Conservation (phyloP, 805 yeast genomes). For the Saitoella complicata region DNA sequence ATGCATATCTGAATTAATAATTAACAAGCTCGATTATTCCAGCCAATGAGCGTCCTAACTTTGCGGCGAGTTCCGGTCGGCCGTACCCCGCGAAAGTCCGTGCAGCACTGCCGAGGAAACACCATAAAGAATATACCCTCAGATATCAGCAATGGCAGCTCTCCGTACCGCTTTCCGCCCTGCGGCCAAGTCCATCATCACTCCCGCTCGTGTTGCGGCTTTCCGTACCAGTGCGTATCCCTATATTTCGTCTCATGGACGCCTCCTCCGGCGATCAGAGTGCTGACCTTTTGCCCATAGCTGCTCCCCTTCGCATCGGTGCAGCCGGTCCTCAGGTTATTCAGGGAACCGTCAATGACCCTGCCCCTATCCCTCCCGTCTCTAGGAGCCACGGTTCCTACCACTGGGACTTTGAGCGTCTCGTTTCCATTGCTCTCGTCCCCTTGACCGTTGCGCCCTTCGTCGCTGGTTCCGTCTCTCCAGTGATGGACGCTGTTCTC, state of each 20-base stretch:
- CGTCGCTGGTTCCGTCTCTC: conserved; percentile 52
- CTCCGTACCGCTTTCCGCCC: conserved; percentile 8
- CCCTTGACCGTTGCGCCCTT: conserved; percentile 69
- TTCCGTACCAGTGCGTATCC: no score
- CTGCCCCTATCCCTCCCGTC: conserved; percentile 50
- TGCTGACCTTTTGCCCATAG: neutral
- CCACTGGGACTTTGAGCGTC: conserved; percentile 87
- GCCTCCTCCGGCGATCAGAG: neutral
- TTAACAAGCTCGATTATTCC: no score
- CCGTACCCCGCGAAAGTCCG: no score
- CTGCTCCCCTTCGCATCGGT: neutral
- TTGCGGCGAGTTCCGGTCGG: no score
- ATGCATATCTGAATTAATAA: no score
- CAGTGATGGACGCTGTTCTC: conserved; percentile 57
- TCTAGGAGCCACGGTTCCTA: conserved; percentile 61
- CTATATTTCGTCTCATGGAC: neutral
- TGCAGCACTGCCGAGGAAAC: no score
- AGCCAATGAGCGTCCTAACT: no score
- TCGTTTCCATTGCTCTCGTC: conserved; percentile 49
- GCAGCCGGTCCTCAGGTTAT: conserved; percentile 4
- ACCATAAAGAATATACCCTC: neutral
- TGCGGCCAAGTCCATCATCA: conserved; percentile 4
- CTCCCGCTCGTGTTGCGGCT: no score
- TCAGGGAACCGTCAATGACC: conserved; percentile 53
- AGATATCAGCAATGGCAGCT: conserved; percentile 2